phyloP scores from a whole-genome alignment of 805 yeast genomes.

The Wickerhamiella sorbophila region DNA sequence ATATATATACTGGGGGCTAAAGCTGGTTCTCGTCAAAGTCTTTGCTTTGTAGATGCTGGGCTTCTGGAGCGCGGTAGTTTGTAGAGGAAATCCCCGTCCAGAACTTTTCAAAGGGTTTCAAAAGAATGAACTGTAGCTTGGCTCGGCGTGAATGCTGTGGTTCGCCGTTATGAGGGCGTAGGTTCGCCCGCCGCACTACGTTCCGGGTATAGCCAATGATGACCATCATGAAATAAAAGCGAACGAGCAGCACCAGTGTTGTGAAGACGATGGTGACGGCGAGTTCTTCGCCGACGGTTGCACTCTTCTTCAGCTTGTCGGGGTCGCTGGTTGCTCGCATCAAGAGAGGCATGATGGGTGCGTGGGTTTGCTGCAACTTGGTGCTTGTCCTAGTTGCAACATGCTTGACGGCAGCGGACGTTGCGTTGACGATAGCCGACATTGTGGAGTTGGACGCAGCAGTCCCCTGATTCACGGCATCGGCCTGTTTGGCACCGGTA shows the following conservation, averaged over 20 bases:
- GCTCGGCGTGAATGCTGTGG: constrained; percentile 23
- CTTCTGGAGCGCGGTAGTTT: neutral
- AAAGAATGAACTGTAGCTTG: constrained; percentile 19
- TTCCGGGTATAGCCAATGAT: constrained; percentile 42
- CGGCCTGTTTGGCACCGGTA: constrained; percentile 17
- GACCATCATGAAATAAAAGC: constrained; percentile 42
- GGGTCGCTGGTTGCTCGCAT: constrained; percentile 2
- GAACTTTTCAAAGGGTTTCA: constrained; percentile 22
- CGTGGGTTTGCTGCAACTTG: neutral
- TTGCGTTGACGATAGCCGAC: neutral
- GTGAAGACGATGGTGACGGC: constrained; percentile 38
- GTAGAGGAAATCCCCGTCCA: constrained; percentile 22
- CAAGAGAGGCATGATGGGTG: neutral
- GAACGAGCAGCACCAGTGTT: constrained; percentile 29
- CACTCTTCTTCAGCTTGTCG: constrained; percentile 13
- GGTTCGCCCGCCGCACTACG: constrained; percentile 32
- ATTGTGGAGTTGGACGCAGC: neutral
- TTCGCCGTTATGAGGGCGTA: constrained; percentile 25
- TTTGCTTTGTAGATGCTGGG: neutral
- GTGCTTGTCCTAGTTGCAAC: neutral
- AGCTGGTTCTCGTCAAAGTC: neutral
- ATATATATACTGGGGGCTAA: too few species aligned
- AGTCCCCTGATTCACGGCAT: constrained; percentile 12
- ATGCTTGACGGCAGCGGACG: neutral
- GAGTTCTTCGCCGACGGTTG: constrained; percentile 23